Base-by-base conservation (phyloP, 1,284 basidiomycete genomes). In the Marasmius fiardii region DNA sequence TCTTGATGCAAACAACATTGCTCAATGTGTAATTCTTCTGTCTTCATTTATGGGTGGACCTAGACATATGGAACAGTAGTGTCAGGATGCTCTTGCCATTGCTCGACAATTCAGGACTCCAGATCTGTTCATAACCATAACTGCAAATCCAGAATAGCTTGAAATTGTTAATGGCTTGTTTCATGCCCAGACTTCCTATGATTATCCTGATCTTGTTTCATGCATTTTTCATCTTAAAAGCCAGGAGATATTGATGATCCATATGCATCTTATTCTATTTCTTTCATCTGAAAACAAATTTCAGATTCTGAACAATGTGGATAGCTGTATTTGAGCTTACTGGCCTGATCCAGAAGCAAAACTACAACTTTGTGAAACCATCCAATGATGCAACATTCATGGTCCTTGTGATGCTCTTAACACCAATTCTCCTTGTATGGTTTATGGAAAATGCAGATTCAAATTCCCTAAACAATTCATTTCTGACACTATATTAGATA, bases 111-210 rank as follows among this genome's bases (percentile, higher is more conserved):
- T 64, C 53, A 51, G 63, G 3, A 68, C 69, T 12, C 67, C 69
- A 10, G 73, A 77, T 58, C 58, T 78, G 2, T 80, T 81, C 58
- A 63, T 80, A 3, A 81, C 77, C 0, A 68, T 76, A 41, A 82
- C 77, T 1, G 69, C 71, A 0, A 79, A 82, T 70, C 73, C 72
- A 1, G 61, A 64, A 1, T 80, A 76, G 75, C 61, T 62, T 4
- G 78, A 80, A 52, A 71, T 79, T 3, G 53, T 52, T 4, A 50
- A 64, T 0, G 68, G 64, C 31, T 61, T 80, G 0, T 52, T 73
- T 3, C 64, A 64, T 24, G 68, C 68, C 0, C 77, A 81, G 45
- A 61, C 58, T 3, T 53, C 68, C 12, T 47, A 59, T 10, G 77
- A 82, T 54, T 58, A 68, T 1, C 76, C 77, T 12, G 74, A 80